Conservation (phyloP, 2,329 filamentous ascomycete species). For the Nemania sp. region DNA sequence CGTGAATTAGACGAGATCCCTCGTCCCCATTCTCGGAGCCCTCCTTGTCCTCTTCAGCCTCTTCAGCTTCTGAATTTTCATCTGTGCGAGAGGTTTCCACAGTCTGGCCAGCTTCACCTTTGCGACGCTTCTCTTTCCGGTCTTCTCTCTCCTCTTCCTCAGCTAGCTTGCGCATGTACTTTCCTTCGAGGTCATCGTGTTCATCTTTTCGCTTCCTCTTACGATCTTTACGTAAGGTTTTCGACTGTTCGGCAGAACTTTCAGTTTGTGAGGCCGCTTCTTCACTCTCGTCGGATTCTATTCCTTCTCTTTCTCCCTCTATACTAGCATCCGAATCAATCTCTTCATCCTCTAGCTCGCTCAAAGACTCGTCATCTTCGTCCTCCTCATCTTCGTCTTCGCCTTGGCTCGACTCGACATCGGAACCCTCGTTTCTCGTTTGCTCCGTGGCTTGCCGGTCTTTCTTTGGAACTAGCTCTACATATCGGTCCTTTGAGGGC, state of each 20-base stretch:
- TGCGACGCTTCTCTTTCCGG: slow-evolving; percentile 67
- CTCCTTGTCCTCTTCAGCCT: slow-evolving; percentile 45
- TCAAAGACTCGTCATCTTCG: slow-evolving; percentile 58
- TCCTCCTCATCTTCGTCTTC: slow-evolving; percentile 54
- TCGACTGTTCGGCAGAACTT: slow-evolving; percentile 56
- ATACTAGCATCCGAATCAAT: slow-evolving; percentile 56
- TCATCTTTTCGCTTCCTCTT: slow-evolving; percentile 77
- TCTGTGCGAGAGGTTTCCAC: slow-evolving; percentile 32
- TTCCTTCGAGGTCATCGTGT: slow-evolving; percentile 76
- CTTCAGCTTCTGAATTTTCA: slow-evolving; percentile 21
- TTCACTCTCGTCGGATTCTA: slow-evolving; percentile 60
- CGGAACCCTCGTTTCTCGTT: slow-evolving; percentile 13
- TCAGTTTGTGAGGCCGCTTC: slow-evolving; percentile 52
- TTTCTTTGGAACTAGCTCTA: slow-evolving; percentile 51
- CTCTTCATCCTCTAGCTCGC: slow-evolving; percentile 55
- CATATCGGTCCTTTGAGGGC: slow-evolving; percentile 60
- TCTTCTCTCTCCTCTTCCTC: slow-evolving; percentile 68
- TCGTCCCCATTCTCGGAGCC: too few species aligned
- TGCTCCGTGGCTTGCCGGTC: slow-evolving; percentile 51
- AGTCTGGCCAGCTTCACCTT: slow-evolving; percentile 54
- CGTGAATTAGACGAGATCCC: slow-evolving; percentile 64
- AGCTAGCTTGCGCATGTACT: slow-evolving; percentile 75
- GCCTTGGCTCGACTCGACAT: slow-evolving; percentile 19
- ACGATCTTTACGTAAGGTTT: slow-evolving; percentile 62
- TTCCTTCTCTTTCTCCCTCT: slow-evolving; percentile 57